These are phyloP conservation scores for Leishmania turanica DNA, from an alignment of 208 protist genomes.

Conservation along the genomic window DNA sequence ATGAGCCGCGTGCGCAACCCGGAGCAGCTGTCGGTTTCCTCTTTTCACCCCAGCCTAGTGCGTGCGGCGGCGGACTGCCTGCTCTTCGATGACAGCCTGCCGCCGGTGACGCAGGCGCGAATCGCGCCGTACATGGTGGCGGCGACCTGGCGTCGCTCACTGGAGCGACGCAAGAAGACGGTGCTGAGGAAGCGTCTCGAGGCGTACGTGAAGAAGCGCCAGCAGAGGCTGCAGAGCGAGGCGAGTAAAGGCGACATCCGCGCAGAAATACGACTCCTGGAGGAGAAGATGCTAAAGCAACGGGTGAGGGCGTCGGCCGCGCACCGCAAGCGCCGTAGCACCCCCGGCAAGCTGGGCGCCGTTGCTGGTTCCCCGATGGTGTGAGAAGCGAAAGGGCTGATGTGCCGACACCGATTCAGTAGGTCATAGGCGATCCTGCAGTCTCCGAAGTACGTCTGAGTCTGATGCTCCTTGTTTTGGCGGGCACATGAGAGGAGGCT, in stretches of 20 bases:
- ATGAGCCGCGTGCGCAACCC: conserved; percentile 89
- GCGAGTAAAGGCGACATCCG: conserved; percentile 20
- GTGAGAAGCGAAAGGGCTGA: not conserved
- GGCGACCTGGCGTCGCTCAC: conserved; percentile 60
- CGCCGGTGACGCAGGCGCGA: conserved; percentile 41
- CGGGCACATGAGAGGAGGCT: not conserved
- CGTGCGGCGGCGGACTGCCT: conserved; percentile 68
- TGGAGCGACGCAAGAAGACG: conserved; percentile 51
- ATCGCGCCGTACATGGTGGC: conserved; percentile 61
- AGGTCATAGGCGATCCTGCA: not conserved
- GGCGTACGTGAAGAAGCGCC: conserved; percentile 20
- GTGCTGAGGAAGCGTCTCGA: conserved; percentile 37
- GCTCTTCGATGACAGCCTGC: conserved; percentile 81
- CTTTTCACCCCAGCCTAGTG: conserved; percentile 62
- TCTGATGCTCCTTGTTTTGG: not conserved
- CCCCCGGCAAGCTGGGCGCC: not conserved
- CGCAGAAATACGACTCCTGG: conserved; percentile 28
- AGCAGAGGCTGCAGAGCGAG: conserved; percentile 13
- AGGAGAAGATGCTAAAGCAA: conserved; percentile 28
- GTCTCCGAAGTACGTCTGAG: not conserved
- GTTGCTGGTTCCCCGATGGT: not conserved
- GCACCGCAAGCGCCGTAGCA: not conserved
- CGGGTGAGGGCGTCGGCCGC: conserved; percentile 17
- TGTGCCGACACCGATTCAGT: not conserved
- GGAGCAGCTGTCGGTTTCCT: conserved; percentile 77